Base-by-base conservation (phyloP, 768 basidiomycete species). In the Boletus sp. region DNA sequence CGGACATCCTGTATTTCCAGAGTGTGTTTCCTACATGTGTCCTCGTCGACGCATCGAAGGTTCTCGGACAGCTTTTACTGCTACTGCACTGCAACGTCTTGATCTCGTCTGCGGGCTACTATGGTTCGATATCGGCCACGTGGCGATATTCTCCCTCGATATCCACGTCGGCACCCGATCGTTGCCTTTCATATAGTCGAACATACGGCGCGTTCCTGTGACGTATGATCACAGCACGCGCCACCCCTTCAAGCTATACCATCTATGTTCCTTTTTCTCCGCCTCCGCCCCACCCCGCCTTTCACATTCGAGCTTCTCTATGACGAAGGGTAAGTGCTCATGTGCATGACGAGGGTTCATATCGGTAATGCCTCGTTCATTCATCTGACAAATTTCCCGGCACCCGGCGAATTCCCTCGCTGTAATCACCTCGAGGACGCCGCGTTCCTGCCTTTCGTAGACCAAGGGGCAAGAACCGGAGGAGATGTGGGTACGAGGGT, bases 371-470 rank as follows among this genome's bases (percentile, higher is more conserved):
- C 52, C 33, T 58, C 28, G 14, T 28, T 53, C 52, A 50, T 55
- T 54, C 55, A 42, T 53, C 42, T 56, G 50, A 60, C 36, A 55
- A 47, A 59, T 54, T 37, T 15, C 18, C 32, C 59, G 59, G 58
- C 45, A 37, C n/a, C 28, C 50, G 50, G 49, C 17, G 55, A 59
- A 54, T 39, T 45, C 55, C 35, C 53, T 64, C 18, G 49, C 45
- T 68, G 60, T 70, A 68, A 70, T 70, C 67, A 71, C 66, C 68
- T 71, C 59, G 64, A 62, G 69, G 66, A 59, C 5, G 15, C 62
- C 64, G 64, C 69, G 52, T 69, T 64, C 62, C 40, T 58, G 44
- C 55, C 54, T 51, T 47, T 56, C 39, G n/a, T 44, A 15, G 52
- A 29, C 33, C 37, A 24, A 24, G 24, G 2, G 18, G 42, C 18